These are phyloP conservation scores for Rickenella mellea DNA, from an alignment of 768 basidiomycete species.

Conservation along the genomic window DNA sequence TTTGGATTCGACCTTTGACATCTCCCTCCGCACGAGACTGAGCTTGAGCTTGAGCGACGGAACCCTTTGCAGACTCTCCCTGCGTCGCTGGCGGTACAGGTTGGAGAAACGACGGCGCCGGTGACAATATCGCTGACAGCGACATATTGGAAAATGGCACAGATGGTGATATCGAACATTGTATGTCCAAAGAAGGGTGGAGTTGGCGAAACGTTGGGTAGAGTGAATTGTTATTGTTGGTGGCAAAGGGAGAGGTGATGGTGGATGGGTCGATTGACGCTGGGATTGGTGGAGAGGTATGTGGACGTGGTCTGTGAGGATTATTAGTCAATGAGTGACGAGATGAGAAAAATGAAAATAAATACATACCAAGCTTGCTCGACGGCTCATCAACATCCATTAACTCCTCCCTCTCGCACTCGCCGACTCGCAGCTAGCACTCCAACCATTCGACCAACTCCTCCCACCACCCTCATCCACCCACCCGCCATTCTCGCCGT, in stretches of 20 bases:
- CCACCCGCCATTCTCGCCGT: slow-evolving; percentile 4
- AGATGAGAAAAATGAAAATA: too few species aligned
- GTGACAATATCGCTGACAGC: background rate
- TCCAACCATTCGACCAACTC: slow-evolving; percentile 8
- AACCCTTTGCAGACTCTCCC: slow-evolving; percentile 21
- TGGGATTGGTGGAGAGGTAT: too few species aligned
- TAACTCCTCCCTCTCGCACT: background rate
- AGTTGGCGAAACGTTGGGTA: slow-evolving; percentile 2
- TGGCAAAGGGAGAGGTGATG: slow-evolving; percentile 16
- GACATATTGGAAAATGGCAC: background rate
- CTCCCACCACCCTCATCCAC: slow-evolving; percentile 5
- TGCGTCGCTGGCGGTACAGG: background rate
- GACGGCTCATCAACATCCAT: too few species aligned
- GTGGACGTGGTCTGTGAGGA: too few species aligned
- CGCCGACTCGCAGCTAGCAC: background rate
- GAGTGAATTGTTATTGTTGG: slow-evolving; percentile 7
- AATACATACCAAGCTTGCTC: too few species aligned
- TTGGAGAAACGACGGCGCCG: background rate
- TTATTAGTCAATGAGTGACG: too few species aligned
- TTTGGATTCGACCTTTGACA: slow-evolving; percentile 98
- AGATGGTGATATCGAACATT: background rate
- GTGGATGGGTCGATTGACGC: slow-evolving; percentile 32
- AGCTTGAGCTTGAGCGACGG: slow-evolving; percentile 5
- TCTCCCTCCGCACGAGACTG: slow-evolving; percentile 6
- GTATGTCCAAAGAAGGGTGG: slow-evolving; percentile 4